These are phyloP conservation scores for Talaromyces sp. DNA, from an alignment of 2,329 filamentous ascomycete species.

Conservation along the genomic window DNA sequence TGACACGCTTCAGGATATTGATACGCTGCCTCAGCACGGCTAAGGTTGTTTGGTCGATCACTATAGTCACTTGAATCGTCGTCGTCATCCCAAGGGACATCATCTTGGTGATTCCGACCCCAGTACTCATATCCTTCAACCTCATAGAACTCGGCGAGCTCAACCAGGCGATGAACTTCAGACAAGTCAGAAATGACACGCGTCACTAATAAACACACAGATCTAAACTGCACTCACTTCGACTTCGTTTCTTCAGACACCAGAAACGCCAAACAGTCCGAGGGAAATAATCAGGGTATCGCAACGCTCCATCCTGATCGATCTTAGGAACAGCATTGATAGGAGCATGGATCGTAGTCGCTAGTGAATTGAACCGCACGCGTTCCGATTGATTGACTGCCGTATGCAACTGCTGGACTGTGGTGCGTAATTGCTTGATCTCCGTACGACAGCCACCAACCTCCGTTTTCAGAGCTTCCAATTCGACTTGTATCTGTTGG, in stretches of 20 bases:
- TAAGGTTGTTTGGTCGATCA: constrained; percentile 31
- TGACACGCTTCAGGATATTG: constrained; percentile 36
- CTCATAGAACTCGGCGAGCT: constrained; percentile 38
- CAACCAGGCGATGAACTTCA: constrained; percentile 34
- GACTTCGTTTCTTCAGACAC: constrained; percentile 38
- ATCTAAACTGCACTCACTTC: constrained; percentile 28
- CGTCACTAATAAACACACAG: background rate
- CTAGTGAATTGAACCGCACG: constrained; percentile 38
- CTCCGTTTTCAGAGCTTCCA: constrained; percentile 31
- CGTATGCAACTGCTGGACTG: constrained; percentile 31
- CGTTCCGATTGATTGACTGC: constrained; percentile 31
- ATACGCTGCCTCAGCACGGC: constrained; percentile 32
- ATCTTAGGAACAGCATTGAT: constrained; percentile 35
- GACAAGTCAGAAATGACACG: constrained; percentile 14
- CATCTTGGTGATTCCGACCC: constrained; percentile 32
- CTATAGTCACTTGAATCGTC: constrained; percentile 38
- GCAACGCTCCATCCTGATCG: constrained; percentile 30
- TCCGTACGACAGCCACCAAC: constrained; percentile 32
- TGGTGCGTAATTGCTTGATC: constrained; percentile 33
- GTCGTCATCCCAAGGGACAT: constrained; percentile 24
- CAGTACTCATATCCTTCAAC: constrained; percentile 37
- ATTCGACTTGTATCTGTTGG: constrained; percentile 32
- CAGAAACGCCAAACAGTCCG: constrained; percentile 39
- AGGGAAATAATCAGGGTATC: constrained; percentile 36
- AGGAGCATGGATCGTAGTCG: constrained; percentile 33